phyloP scores from a whole-genome alignment of 1,284 basidiomycete species.

The Naganishia liquefaciens region DNA sequence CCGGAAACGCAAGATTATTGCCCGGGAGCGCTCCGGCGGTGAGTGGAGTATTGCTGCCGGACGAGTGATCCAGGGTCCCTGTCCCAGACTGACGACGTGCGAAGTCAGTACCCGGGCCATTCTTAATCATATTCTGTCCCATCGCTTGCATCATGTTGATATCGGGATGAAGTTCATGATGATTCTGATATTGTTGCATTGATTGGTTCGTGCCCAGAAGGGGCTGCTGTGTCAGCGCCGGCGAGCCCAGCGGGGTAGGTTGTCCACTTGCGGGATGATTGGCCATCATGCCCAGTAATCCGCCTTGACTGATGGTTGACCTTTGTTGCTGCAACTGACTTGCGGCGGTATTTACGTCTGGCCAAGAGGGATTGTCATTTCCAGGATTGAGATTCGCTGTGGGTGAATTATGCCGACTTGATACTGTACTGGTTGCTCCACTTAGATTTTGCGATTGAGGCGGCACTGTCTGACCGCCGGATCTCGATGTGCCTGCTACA shows the following conservation, averaged over 20 bases:
- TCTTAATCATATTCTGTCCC: constrained; percentile 19
- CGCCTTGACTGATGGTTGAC: constrained; percentile 15
- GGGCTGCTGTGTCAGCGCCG: constrained; percentile 1
- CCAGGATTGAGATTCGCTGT: constrained; percentile 6
- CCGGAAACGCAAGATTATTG: background rate
- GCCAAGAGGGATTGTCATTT: constrained; percentile 8
- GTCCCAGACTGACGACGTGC: constrained; percentile 13
- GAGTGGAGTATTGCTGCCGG: constrained; percentile 18
- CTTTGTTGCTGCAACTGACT: constrained; percentile 13
- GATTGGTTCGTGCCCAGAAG: background rate
- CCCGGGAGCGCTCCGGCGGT: background rate
- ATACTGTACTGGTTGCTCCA: constrained; percentile 4
- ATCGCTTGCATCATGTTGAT: constrained; percentile 29
- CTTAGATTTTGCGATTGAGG: constrained; percentile 8
- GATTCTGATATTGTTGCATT: constrained; percentile 10
- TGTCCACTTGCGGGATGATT: constrained; percentile 20
- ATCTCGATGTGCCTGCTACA: background rate
- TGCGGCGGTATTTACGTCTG: constrained; percentile 12
- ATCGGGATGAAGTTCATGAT: constrained; percentile 6
- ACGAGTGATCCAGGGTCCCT: constrained; percentile 14
- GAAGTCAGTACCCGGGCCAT: constrained; percentile 9
- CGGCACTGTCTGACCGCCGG: background rate
- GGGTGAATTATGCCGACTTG: constrained; percentile 15
- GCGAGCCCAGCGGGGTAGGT: constrained; percentile 12
- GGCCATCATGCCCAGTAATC: constrained; percentile 14